Evolutionary conservation across 1,284 basidiomycete genomes (phyloP).

Genomic region (Austroboletus rostrupii): DNA sequence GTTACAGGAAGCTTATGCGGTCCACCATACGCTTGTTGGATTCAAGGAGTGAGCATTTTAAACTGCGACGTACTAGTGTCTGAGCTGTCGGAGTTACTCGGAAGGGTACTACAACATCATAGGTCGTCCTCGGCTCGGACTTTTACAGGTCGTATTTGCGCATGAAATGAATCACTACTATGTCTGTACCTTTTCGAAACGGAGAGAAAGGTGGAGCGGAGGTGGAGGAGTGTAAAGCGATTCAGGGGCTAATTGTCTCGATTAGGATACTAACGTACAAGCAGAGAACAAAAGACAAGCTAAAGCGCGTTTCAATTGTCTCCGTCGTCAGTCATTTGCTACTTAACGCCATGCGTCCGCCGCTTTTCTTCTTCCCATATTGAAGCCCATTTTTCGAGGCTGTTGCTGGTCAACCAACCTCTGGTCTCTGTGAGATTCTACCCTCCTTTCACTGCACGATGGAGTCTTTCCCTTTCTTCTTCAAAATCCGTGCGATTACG

Average conservation of each 20-base stretch:
- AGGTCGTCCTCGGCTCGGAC: neutral
- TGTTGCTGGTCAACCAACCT: conserved; percentile 19
- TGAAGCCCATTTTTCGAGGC: conserved; percentile 12
- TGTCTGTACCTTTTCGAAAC: neutral
- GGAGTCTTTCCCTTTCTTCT: conserved; percentile 38
- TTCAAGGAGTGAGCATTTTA: no score
- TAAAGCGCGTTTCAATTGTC: conserved; percentile 14
- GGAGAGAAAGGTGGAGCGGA: neutral
- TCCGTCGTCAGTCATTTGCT: conserved; percentile 7
- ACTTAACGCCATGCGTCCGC: neutral
- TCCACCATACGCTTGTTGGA: neutral
- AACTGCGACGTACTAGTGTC: neutral
- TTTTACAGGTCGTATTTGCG: no score
- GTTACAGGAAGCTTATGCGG: neutral
- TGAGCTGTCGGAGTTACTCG: neutral
- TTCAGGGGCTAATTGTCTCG: conserved; percentile 18
- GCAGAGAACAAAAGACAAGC: conserved; percentile 22
- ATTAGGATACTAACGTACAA: conserved; percentile 1
- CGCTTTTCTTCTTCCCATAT: neutral
- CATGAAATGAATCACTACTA: neutral
- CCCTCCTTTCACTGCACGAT: conserved; percentile 18
- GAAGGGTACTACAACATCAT: neutral
- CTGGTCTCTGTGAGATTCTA: conserved; percentile 23
- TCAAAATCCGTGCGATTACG: conserved; percentile 35
- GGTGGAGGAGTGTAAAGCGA: neutral